Percentiles rank a stretch among this genome's conserved stretches.
These are phyloP conservation scores for Mycosphaerella arachidis DNA, from an alignment of 2,329 filamentous ascomycete species.

Conservation along the genomic window DNA sequence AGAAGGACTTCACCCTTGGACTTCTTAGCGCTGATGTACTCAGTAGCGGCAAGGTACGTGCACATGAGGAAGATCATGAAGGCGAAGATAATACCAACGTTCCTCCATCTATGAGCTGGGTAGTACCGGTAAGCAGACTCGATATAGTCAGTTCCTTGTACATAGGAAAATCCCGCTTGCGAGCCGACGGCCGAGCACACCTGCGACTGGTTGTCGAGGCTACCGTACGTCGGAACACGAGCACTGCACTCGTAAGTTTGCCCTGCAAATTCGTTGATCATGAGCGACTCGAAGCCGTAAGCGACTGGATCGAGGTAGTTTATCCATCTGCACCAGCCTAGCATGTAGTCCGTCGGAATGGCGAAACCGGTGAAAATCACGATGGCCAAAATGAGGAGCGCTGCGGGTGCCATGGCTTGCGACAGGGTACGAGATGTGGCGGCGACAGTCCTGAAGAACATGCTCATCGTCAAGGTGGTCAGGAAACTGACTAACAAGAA, in stretches of 20 bases:
- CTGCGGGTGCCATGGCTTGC: slow-evolving; percentile 54
- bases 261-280: slow-evolving; percentile 67
- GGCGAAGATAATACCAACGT: slow-evolving; percentile 44
- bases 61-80: slow-evolving; percentile 43
- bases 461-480: slow-evolving; percentile 73
- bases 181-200: slow-evolving; percentile 43
- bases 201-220: slow-evolving; percentile 26
- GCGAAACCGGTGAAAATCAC: slow-evolving; percentile 66
- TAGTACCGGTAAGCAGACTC: slow-evolving; percentile 34
- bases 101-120: slow-evolving; percentile 44
- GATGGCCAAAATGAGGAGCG: slow-evolving; percentile 59
- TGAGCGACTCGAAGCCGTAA: slow-evolving; percentile 72
- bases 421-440: slow-evolving; percentile 64
- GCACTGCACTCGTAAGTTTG: slow-evolving; percentile 52
- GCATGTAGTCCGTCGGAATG: slow-evolving; percentile 59
- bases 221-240: slow-evolving; percentile 42
- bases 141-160: slow-evolving; percentile 37
- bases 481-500: slow-evolving; percentile 73
- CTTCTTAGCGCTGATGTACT: slow-evolving; percentile 47
- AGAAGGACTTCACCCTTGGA: slow-evolving; percentile 50
- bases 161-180: slow-evolving; percentile 35
- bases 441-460: slow-evolving; percentile 80
- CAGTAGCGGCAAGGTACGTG: slow-evolving; percentile 42
- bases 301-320: slow-evolving; percentile 74
- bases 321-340: slow-evolving; percentile 77